Evolutionary conservation across 2,329 filamentous ascomycete species (phyloP).

Genomic region (Ceratocystis papillata): DNA sequence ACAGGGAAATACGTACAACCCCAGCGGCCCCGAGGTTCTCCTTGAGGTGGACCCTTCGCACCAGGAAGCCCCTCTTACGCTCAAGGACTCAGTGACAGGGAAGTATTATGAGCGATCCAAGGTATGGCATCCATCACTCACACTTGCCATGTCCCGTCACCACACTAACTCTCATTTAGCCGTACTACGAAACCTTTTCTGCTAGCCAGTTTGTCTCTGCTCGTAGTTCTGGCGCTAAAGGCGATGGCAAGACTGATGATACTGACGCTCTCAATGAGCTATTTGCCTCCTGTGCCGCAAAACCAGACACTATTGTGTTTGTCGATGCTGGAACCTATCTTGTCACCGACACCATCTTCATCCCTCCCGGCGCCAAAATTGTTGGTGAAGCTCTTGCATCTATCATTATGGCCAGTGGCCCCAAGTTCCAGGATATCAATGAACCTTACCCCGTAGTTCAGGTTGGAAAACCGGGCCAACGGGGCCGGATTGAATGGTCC

Average conservation of each 20-base stretch:
- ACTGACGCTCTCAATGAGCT: slow-evolving; percentile 58
- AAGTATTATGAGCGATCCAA: slow-evolving; percentile 63
- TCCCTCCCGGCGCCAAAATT: slow-evolving; percentile 43
- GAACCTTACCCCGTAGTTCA: slow-evolving; percentile 55
- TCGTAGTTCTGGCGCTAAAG: slow-evolving; percentile 55
- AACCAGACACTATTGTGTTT: slow-evolving; percentile 45
- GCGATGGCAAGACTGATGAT: slow-evolving; percentile 65
- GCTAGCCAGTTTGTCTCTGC: slow-evolving; percentile 55
- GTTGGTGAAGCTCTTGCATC: slow-evolving; percentile 49
- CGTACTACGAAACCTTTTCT: slow-evolving; percentile 55
- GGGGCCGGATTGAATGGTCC: slow-evolving; percentile 56
- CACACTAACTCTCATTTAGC: slow-evolving; percentile 32
- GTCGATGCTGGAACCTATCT: slow-evolving; percentile 53
- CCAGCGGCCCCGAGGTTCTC: slow-evolving; percentile 36
- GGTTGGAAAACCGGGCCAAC: slow-evolving; percentile 52
- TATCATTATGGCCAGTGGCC: slow-evolving; percentile 45
- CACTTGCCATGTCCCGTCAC: not conserved
- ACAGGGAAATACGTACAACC: slow-evolving; percentile 52
- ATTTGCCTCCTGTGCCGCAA: slow-evolving; percentile 43
- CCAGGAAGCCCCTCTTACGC: slow-evolving; percentile 39
- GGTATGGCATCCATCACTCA: slow-evolving; percentile 22
- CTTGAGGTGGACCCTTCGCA: slow-evolving; percentile 39
- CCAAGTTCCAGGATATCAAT: slow-evolving; percentile 45
- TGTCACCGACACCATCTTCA: slow-evolving; percentile 44
- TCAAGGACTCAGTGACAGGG: slow-evolving; percentile 39